Evolutionary conservation across 148 eudicot genomes (phyloP).

Genomic region (Dysphania ambrosioides): DNA sequence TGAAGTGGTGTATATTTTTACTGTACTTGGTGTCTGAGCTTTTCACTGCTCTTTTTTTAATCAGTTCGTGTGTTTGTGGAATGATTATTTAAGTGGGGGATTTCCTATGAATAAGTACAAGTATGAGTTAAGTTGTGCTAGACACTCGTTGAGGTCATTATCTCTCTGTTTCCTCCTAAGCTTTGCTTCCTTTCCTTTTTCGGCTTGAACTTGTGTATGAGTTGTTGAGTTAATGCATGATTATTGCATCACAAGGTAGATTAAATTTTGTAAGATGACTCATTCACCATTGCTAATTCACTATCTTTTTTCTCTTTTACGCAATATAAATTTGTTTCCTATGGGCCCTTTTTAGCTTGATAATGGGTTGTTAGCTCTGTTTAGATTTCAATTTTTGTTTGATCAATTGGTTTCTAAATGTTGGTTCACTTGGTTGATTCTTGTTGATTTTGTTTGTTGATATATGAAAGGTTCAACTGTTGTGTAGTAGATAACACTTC

Average conservation of each 20-base stretch:
- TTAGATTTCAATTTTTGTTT: not conserved
- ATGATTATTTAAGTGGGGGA: not conserved
- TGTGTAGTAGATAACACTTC: not conserved
- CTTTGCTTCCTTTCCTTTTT: not conserved
- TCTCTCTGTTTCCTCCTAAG: not conserved
- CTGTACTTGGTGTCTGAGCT: not conserved
- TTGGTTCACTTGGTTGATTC: not conserved
- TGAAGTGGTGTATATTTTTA: not conserved
- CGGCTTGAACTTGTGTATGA: not conserved
- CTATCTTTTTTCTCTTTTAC: not conserved
- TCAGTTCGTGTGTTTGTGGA: not conserved
- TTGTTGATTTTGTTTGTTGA: not conserved
- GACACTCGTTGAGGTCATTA: not conserved
- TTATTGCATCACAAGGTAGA: not conserved
- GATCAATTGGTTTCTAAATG: not conserved
- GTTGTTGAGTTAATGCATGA: not conserved
- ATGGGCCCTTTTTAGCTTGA: not conserved
- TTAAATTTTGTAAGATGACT: not conserved
- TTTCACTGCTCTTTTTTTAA: not conserved
- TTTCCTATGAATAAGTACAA: not conserved
- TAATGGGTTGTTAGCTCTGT: constrained; percentile 1
- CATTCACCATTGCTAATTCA: not conserved
- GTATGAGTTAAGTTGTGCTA: not conserved
- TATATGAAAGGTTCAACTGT: not conserved
- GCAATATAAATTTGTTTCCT: not conserved